These are phyloP conservation scores for Boletus edulis DNA, from an alignment of 768 basidiomycete species.

Conservation along the genomic window DNA sequence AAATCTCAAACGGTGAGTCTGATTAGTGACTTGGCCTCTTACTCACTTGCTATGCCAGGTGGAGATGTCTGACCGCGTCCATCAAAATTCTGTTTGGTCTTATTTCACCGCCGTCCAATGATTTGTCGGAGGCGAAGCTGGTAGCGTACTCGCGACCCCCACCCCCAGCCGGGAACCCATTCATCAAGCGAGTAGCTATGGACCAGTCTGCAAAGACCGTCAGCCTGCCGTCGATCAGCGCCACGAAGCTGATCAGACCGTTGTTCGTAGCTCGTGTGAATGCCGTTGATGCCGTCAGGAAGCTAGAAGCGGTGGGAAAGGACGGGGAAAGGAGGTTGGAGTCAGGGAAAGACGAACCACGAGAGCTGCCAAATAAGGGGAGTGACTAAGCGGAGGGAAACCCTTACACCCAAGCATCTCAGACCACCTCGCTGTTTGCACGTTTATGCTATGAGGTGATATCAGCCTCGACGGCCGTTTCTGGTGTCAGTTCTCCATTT, in stretches of 20 bases:
- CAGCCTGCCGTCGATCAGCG: slow-evolving; percentile 12
- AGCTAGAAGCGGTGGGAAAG: background rate
- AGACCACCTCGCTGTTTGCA: slow-evolving; percentile 22
- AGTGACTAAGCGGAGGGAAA: slow-evolving; percentile 25
- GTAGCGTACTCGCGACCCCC: slow-evolving; percentile 38
- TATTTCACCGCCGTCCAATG: slow-evolving; percentile 4
- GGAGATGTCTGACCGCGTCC: slow-evolving; percentile 35
- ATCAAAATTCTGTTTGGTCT: slow-evolving; percentile 38
- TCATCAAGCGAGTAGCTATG: slow-evolving; percentile 23
- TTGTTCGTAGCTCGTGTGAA: slow-evolving; percentile 33
- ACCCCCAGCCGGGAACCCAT: slow-evolving; percentile 41
- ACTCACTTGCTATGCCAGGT: slow-evolving; percentile 10
- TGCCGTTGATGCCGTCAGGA: slow-evolving; percentile 12
- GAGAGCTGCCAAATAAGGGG: slow-evolving; percentile 18
- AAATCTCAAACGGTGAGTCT: slow-evolving; percentile 4
- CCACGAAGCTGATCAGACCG: slow-evolving; percentile 29
- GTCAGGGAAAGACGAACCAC: slow-evolving; percentile 3
- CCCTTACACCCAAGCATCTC: slow-evolving; percentile 18
- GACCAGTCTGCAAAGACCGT: too few species aligned
- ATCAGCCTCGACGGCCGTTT: slow-evolving; percentile 26
- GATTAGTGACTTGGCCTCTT: background rate
- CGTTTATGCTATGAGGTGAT: slow-evolving; percentile 36
- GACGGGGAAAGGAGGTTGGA: background rate
- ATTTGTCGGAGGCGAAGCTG: slow-evolving; percentile 21
- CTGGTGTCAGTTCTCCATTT: slow-evolving; percentile 22